A percentile compares a stretch with the other conserved stretches of the same genome.
Evolutionary conservation across 768 basidiomycete genomes (phyloP).

Genomic region (Lactarius hengduanensis): DNA sequence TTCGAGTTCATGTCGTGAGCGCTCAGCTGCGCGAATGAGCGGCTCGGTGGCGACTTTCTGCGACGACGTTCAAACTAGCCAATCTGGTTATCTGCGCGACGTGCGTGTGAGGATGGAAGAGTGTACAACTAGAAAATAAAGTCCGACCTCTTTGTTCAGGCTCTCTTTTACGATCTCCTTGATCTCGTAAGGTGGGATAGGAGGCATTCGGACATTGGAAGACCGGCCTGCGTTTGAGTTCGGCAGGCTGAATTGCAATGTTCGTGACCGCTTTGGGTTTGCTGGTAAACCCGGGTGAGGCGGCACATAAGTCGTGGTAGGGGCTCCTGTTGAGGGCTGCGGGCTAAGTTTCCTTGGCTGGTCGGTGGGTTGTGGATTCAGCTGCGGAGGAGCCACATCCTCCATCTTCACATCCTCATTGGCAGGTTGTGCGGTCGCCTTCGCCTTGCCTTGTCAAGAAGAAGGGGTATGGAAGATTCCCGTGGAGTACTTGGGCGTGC

Average conservation of each 20-base stretch:
- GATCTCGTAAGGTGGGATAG: slow-evolving; percentile 15
- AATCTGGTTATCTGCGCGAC: slow-evolving; percentile 17
- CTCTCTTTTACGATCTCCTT: slow-evolving; percentile 25
- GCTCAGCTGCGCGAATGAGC: slow-evolving; percentile 19
- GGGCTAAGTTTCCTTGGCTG: slow-evolving; percentile 20
- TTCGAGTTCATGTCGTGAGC: slow-evolving; percentile 62
- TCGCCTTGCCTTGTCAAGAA: slow-evolving; percentile 24
- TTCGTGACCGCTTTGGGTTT: slow-evolving; percentile 18
- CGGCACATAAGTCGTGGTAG: slow-evolving; percentile 1
- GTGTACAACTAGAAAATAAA: background rate
- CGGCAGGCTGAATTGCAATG: background rate
- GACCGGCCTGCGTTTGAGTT: slow-evolving; percentile 11
- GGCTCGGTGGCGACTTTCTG: slow-evolving; percentile 20
- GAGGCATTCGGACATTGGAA: slow-evolving; percentile 20
- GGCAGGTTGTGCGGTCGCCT: slow-evolving; percentile 9
- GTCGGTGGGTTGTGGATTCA: slow-evolving; percentile 14
- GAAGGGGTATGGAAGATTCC: background rate
- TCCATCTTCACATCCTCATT: slow-evolving; percentile 25
- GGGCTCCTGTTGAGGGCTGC: slow-evolving; percentile 10
- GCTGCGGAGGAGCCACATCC: slow-evolving; percentile 10
- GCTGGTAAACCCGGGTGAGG: slow-evolving; percentile 6
- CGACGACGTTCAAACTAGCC: slow-evolving; percentile 21
- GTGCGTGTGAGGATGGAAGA: background rate
- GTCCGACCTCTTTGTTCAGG: slow-evolving; percentile 20
- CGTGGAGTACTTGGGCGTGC: background rate